A percentile compares a stretch with the other conserved stretches of the same genome.
These are phyloP conservation scores for Exophiala xenobiotica DNA, from an alignment of 2,329 filamentous ascomycete genomes.

Conservation along the genomic window DNA sequence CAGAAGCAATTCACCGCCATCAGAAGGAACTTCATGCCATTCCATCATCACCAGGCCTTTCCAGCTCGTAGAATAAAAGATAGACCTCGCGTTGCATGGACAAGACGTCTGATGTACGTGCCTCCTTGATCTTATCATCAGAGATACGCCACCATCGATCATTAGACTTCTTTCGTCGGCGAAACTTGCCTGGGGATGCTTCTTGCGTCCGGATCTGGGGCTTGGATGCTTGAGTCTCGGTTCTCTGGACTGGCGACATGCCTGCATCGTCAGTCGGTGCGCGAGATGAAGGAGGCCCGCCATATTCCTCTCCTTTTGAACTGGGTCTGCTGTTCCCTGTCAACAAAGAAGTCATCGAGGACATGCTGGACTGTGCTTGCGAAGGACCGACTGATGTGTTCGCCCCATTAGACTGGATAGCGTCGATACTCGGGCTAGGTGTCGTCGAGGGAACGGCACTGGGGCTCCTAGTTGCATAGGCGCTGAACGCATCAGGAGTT, in stretches of 20 bases:
- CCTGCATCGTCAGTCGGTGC: constrained; percentile 8
- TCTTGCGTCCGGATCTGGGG: constrained; percentile 28
- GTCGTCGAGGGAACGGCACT: constrained; percentile 43
- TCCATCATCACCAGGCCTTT: constrained; percentile 45
- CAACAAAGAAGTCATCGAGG: constrained; percentile 25
- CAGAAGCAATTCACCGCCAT: background rate
- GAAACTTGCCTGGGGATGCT: constrained; percentile 35
- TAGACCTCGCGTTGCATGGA: constrained; percentile 96
- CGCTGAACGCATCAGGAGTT: constrained; percentile 76
- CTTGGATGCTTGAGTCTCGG: constrained; percentile 26
- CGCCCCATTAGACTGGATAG: constrained; percentile 35
- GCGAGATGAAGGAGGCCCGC: background rate
- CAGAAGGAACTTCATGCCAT: constrained; percentile 1
- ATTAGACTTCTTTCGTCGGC: constrained; percentile 60
- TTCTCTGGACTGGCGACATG: constrained; percentile 18
- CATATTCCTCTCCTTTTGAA: constrained; percentile 13
- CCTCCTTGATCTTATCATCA: constrained; percentile 93
- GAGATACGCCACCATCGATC: constrained; percentile 98
- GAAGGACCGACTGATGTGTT: constrained; percentile 34
- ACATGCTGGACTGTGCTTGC: constrained; percentile 20
- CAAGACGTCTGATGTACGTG: constrained; percentile 86
- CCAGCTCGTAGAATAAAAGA: constrained; percentile 90
- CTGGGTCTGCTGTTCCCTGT: constrained; percentile 22
- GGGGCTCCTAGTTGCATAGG: constrained; percentile 61
- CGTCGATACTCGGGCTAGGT: constrained; percentile 50